phyloP scores from a whole-genome alignment of 2,329 filamentous ascomycete species.

The Aspergillus tubingensis region DNA sequence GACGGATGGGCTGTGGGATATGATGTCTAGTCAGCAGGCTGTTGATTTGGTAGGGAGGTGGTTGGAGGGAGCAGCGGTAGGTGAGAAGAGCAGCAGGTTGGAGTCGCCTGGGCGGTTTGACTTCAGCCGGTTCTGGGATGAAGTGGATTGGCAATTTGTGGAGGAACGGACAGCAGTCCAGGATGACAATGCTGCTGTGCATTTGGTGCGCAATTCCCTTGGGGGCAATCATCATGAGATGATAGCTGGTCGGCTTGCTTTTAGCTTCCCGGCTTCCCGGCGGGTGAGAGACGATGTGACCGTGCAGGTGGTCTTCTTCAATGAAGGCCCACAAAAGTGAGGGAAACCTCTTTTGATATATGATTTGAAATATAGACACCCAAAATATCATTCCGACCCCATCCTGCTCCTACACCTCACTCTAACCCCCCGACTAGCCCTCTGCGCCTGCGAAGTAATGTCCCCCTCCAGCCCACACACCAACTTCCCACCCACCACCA shows the following conservation, averaged over 20 bases:
- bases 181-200: constrained; percentile 56
- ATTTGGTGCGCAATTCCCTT: constrained; percentile 55
- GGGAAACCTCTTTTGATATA: too few species aligned
- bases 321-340: neutral
- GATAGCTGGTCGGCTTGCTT: constrained; percentile 33
- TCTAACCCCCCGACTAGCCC: neutral
- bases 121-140: constrained; percentile 24
- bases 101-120: constrained; percentile 24
- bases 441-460: constrained; percentile 2
- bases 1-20: constrained; percentile 68
- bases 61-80: constrained; percentile 43
- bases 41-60: constrained; percentile 61
- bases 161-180: constrained; percentile 52
- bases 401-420: neutral
- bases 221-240: constrained; percentile 49
- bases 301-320: constrained; percentile 50
- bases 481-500: constrained; percentile 38
- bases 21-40: constrained; percentile 58
- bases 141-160: constrained; percentile 34
- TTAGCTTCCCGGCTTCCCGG: constrained; percentile 32
- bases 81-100: constrained; percentile 35
- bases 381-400: too few species aligned
- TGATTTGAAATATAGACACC: too few species aligned
- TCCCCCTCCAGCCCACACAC: constrained; percentile 18
- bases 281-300: constrained; percentile 54